Percentiles rank a stretch among this genome's conserved stretches.
These are phyloP conservation scores for Phymatotrichopsis omnivora DNA, from an alignment of 2,329 filamentous ascomycete genomes.

Conservation along the genomic window DNA sequence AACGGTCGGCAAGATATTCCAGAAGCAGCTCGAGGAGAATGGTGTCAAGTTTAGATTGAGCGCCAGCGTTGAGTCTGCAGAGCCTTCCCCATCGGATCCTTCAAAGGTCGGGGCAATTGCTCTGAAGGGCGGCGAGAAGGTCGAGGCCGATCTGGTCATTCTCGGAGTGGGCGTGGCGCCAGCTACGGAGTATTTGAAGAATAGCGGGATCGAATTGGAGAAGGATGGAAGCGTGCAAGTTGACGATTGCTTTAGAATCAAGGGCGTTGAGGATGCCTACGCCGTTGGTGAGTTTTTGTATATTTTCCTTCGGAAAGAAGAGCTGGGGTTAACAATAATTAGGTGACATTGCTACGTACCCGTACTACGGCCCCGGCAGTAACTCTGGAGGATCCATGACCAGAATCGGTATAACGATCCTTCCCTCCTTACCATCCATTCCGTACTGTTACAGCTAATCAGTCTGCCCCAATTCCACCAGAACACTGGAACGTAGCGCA, in stretches of 20 bases:
- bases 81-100: constrained; percentile 56
- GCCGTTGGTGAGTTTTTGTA: constrained; percentile 46
- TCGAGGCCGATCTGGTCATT: constrained; percentile 83
- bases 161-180: constrained; percentile 83
- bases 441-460: neutral
- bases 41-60: constrained; percentile 81
- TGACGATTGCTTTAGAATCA: constrained; percentile 67
- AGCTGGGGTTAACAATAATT: neutral
- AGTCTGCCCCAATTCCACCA: too few species aligned
- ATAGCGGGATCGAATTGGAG: constrained; percentile 58
- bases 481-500: constrained; percentile 99
- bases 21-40: constrained; percentile 67
- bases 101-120: constrained; percentile 68
- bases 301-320: neutral
- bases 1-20: constrained; percentile 70
- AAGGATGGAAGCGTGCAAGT: constrained; percentile 77
- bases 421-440: neutral
- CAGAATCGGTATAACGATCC: constrained; percentile 12
- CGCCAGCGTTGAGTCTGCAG: constrained; percentile 72
- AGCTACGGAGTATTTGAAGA: constrained; percentile 72
- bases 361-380: constrained; percentile 82
- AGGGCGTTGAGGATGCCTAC: constrained; percentile 70
- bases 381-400: constrained; percentile 50
- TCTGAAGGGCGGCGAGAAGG: constrained; percentile 73
- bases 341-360: constrained; percentile 90